Percentiles rank a stretch among this genome's conserved stretches.
Evolutionary conservation across 2,329 filamentous ascomycete genomes (phyloP).

Genomic region (Paramyrothecium roridum): DNA sequence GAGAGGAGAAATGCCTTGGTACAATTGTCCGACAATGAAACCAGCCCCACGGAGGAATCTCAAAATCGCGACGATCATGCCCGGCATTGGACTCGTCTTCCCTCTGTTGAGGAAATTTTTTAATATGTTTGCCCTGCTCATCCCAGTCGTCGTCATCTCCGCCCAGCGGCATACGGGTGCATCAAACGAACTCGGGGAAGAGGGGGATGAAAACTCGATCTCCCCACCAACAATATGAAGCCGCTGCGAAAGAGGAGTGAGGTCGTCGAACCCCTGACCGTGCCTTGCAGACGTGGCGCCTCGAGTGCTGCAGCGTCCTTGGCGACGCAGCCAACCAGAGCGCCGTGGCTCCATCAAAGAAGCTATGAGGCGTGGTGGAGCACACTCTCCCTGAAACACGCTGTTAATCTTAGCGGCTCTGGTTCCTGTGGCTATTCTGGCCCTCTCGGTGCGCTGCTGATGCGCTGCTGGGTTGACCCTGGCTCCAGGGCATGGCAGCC

Average conservation of each 20-base stretch:
- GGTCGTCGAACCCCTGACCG: too few relatives aligned
- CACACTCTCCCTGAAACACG: constrained; percentile 2
- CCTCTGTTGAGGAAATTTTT: not conserved
- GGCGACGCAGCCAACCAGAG: not conserved
- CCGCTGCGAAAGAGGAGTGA: too few relatives aligned
- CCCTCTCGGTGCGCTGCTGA: too few relatives aligned
- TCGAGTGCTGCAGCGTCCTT: not conserved
- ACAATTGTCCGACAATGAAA: not conserved
- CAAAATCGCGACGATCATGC: not conserved
- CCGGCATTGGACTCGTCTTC: not conserved
- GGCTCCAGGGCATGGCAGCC: not conserved
- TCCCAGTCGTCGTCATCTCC: not conserved
- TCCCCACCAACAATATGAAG: too few relatives aligned
- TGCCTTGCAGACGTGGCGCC: too few relatives aligned
- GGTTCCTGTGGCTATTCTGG: not conserved
- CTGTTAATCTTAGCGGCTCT: not conserved
- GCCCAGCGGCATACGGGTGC: not conserved
- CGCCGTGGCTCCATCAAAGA: not conserved
- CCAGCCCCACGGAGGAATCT: not conserved
- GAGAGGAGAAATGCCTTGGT: too few relatives aligned
- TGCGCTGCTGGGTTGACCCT: not conserved
- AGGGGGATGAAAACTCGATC: too few relatives aligned
- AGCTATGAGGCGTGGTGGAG: not conserved
- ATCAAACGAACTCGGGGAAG: too few relatives aligned
- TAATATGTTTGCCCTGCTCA: not conserved